A percentile compares a stretch with the other conserved stretches of the same genome.
These are phyloP conservation scores for Pythium aquatile DNA, from an alignment of 352 stramenopile species.

Conservation along the genomic window DNA sequence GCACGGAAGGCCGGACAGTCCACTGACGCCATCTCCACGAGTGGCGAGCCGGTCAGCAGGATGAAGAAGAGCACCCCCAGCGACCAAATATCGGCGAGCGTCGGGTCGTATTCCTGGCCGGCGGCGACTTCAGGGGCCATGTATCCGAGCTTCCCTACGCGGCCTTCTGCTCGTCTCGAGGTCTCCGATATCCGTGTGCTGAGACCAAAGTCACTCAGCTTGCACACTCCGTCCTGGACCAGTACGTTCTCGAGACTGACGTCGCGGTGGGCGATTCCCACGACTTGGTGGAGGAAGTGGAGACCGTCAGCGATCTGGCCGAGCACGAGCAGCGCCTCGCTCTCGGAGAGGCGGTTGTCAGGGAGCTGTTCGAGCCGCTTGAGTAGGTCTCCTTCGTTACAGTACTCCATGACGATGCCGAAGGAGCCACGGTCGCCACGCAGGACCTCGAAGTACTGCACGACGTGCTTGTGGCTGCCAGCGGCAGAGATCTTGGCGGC, in stretches of 20 bases:
- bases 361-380: constrained; percentile 22
- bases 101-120: constrained; percentile 21
- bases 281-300: constrained; percentile 27
- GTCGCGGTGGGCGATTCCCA: constrained; percentile 33
- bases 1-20: constrained; percentile 14
- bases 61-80: constrained; percentile 32
- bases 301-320: constrained; percentile 27
- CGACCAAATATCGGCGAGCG: constrained; percentile 29
- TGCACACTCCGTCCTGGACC: constrained; percentile 30
- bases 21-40: constrained; percentile 18
- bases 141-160: constrained; percentile 31
- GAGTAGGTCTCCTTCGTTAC: constrained; percentile 33
- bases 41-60: constrained; percentile 24
- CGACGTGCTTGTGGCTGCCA: too few species aligned
- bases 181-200: constrained; percentile 10
- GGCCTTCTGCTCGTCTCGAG: constrained; percentile 7
- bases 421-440: constrained; percentile 11
- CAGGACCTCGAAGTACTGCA: too few species aligned
- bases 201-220: constrained; percentile 37
- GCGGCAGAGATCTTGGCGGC: too few species aligned
- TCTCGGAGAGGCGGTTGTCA: constrained; percentile 18
- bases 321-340: constrained; percentile 19
- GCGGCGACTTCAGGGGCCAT: constrained; percentile 27
- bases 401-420: constrained; percentile 38
- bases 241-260: constrained; percentile 36